Evolutionary conservation across 2,329 filamentous ascomycete genomes (phyloP).

Genomic region (Tolypocladium endophyticum): DNA sequence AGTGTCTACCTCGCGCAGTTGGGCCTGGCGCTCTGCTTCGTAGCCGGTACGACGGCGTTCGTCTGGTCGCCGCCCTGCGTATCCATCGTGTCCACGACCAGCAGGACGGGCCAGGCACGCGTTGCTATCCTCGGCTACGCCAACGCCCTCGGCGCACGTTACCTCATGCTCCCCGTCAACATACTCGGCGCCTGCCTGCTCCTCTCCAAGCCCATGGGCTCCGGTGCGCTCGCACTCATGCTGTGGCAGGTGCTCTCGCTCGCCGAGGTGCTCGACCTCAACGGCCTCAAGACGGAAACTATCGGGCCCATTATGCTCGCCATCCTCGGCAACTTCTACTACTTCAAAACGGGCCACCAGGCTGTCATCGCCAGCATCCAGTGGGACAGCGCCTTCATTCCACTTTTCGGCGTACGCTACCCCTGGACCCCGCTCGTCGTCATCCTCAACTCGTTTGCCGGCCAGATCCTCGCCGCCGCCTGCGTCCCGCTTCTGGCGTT

Average conservation of each 20-base stretch:
- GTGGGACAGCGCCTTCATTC: conserved; percentile 93
- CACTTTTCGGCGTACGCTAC: conserved; percentile 71
- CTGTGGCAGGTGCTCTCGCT: conserved; percentile 82
- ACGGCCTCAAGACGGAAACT: conserved; percentile 51
- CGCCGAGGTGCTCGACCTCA: conserved; percentile 52
- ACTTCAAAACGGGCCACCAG: conserved; percentile 96
- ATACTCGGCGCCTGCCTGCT: conserved; percentile 68
- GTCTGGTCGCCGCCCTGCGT: conserved; percentile 79
- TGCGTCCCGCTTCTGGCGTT: conserved; percentile 72
- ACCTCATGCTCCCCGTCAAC: conserved; percentile 73
- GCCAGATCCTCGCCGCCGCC: conserved; percentile 72
- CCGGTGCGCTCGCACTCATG: conserved; percentile 70
- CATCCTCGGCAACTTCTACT: conserved; percentile 86
- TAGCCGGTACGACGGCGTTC: conserved; percentile 77
- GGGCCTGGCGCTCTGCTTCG: conserved; percentile 68
- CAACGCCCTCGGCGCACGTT: conserved; percentile 86
- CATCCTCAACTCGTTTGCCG: conserved; percentile 76
- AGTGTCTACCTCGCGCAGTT: conserved; percentile 73
- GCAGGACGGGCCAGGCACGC: conserved; percentile 34
- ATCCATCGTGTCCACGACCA: conserved; percentile 50
- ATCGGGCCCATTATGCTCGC: conserved; percentile 79
- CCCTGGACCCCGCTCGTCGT: conserved; percentile 82
- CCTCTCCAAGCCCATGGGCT: conserved; percentile 90
- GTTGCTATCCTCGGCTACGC: conserved; percentile 83
- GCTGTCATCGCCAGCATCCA: conserved; percentile 80